These are phyloP conservation scores for Cytospora mali DNA, from an alignment of 2,329 filamentous ascomycete species.

Conservation along the genomic window DNA sequence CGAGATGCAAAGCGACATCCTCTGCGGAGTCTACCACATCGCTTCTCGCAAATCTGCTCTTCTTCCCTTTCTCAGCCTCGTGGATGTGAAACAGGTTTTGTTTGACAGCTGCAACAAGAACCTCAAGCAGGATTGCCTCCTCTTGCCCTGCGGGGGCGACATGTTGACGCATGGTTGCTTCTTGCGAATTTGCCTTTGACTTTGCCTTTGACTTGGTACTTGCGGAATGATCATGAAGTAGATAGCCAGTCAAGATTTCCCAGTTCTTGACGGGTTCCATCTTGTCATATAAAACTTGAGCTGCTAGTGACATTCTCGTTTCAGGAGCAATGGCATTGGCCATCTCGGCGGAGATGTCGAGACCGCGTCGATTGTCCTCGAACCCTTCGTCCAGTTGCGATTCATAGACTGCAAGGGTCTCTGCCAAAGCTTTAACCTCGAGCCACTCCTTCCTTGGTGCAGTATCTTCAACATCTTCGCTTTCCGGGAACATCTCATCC, in stretches of 20 bases:
- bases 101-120: constrained; percentile 82
- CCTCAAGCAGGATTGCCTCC: constrained; percentile 83
- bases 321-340: constrained; percentile 69
- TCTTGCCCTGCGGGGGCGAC: constrained; percentile 76
- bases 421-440: constrained; percentile 85
- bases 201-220: constrained; percentile 47
- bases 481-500: constrained; percentile 71
- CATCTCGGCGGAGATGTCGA: constrained; percentile 56
- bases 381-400: constrained; percentile 64
- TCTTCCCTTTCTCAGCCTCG: constrained; percentile 65
- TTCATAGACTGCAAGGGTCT: constrained; percentile 82
- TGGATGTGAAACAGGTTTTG: constrained; percentile 67
- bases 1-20: constrained; percentile 75
- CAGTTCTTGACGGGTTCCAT: constrained; percentile 81
- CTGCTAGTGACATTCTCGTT: constrained; percentile 82
- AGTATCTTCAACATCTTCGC: constrained; percentile 75
- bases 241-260: constrained; percentile 86
- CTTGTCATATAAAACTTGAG: constrained; percentile 82
- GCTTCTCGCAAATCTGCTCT: constrained; percentile 57
- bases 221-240: constrained; percentile 87
- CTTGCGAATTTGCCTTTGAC: constrained; percentile 42
- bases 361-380: constrained; percentile 46
- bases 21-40: constrained; percentile 75
- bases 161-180: constrained; percentile 67
- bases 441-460: constrained; percentile 83